A percentile compares a stretch with the other conserved stretches of the same genome.
Conservation (phyloP, 2,329 filamentous ascomycete species). For the Neocucurbitaria cava region DNA sequence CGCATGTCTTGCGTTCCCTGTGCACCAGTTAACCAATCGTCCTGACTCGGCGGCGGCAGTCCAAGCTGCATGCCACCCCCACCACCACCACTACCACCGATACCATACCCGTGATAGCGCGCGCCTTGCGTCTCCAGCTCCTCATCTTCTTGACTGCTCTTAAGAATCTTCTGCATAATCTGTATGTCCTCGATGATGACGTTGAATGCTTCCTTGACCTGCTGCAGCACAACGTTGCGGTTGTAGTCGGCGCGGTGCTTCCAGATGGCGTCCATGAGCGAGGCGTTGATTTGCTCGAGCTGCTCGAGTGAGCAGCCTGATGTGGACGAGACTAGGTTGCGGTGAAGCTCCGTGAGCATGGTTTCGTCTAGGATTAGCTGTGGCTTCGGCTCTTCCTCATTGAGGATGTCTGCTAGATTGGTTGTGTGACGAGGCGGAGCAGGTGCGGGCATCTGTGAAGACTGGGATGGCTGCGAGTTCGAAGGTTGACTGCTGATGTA, state of each 20-base stretch:
- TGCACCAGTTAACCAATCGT: background rate
- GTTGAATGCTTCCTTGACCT: conserved; percentile 76
- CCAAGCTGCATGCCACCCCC: background rate
- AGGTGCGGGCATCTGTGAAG: conserved; percentile 50
- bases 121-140: conserved; percentile 15
- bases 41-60: background rate
- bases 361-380: conserved; percentile 56
- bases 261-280: conserved; percentile 93
- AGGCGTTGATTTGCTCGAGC: conserved; percentile 89
- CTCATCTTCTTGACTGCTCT: conserved; percentile 52
- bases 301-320: conserved; percentile 89
- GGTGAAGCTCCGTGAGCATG: conserved; percentile 65
- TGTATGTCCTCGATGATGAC: conserved; percentile 74
- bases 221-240: conserved; percentile 72
- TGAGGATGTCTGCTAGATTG: conserved; percentile 52
- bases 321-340: conserved; percentile 69
- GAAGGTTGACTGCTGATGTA: conserved; percentile 46
- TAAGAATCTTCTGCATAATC: conserved; percentile 54
- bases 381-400: conserved; percentile 43
- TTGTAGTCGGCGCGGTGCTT: conserved; percentile 80
- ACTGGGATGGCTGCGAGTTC: conserved; percentile 48
- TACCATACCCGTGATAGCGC: background rate
- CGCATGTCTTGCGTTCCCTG: background rate
- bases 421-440: conserved; percentile 42
- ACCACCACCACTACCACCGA: too few species aligned